Percentiles rank a stretch among this genome's conserved stretches.
phyloP scores from a whole-genome alignment of 768 basidiomycete genomes.

The Harrya chromipes region DNA sequence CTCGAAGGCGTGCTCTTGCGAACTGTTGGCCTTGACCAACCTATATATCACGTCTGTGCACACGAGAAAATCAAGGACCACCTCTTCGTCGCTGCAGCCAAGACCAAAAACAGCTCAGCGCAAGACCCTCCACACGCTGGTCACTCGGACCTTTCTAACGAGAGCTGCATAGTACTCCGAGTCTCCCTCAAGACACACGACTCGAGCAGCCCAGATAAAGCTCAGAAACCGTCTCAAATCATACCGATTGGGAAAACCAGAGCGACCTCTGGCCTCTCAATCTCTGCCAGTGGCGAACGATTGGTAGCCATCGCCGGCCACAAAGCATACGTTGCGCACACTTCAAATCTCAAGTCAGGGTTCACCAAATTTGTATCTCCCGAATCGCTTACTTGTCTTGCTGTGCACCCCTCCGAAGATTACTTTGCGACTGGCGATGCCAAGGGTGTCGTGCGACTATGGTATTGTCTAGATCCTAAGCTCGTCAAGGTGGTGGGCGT shows the following conservation, averaged over 20 bases:
- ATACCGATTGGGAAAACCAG: conserved; percentile 65
- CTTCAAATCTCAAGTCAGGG: conserved; percentile 54
- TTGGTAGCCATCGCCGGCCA: conserved; percentile 72
- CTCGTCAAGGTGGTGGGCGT: conserved; percentile 52
- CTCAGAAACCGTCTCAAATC: conserved; percentile 47
- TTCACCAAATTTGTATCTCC: conserved; percentile 84
- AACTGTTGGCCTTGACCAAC: conserved; percentile 65
- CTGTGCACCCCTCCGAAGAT: conserved; percentile 86
- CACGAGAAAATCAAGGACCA: conserved; percentile 66
- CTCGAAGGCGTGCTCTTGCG: conserved; percentile 77
- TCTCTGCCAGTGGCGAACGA: conserved; percentile 78
- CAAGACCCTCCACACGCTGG: conserved; percentile 1
- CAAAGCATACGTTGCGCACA: conserved; percentile 72
- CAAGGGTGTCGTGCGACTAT: conserved; percentile 80
- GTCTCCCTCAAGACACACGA: conserved; percentile 51
- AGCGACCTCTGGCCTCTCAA: conserved; percentile 55
- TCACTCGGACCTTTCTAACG: conserved; percentile 25
- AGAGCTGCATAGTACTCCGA: conserved; percentile 49
- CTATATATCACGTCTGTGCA: conserved; percentile 68
- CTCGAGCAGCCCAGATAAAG: conserved; percentile 40
- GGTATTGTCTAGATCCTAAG: conserved; percentile 84
- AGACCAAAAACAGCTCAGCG: conserved; percentile 42
- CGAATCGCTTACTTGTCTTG: conserved; percentile 76
- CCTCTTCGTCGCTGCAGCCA: conserved; percentile 67
- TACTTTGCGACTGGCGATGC: conserved; percentile 95